Base-by-base conservation (phyloP, 73 alveolate genomes). In the Blepharisma stoltei region DNA sequence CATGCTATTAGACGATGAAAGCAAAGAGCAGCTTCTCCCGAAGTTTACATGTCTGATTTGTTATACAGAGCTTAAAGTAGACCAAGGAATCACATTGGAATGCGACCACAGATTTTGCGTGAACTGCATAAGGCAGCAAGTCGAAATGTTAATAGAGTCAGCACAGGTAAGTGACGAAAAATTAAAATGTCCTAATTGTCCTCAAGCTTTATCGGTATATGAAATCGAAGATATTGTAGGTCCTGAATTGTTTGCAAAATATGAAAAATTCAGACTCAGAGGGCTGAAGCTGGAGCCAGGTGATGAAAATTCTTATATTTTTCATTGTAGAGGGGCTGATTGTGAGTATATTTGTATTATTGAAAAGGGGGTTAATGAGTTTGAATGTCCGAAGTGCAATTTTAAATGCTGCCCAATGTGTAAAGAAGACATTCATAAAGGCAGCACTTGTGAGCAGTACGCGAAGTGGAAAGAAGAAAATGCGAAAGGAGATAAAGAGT, bases 31-130 rank as follows among this genome's bases (percentile, higher is more conserved):
- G 41, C 41, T 32, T 0, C 73, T 60, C 4, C 41, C 79, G 67
- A 69, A 69, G 45, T 69, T 69, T 69, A 9, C 18, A 46, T 69
- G 79, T 53, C 41, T 18, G 43, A 69, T 69, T 69, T 69, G 79
- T 43, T 38, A 38, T 14, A 18, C 21, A 18, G 76, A 69, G 1
- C n/a, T 14, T n/a, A 46, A 69, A 14, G 79, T 69, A 69, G 65
- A 69, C 11, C 45, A 69, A 9, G 55, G 67, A n/a, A 69, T 69
- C 11, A 69, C 79, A 18, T 69, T 69, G 5, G 86, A 76, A 6
- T 84, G 92, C 67, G 60, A 81, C 38, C 92, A 84, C 50, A 54
- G 92, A 43, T 84, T 38, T 54, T 84, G 92, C 45, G 73, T 69
- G 47, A 65, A 79, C 23, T 84, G 92, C 69, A 71, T 84, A n/a